Evolutionary conservation across 1,284 basidiomycete genomes (phyloP), one percentile per base, ranked within the genome.

Genomic region (Stygiomarasmius scandens): DNA sequence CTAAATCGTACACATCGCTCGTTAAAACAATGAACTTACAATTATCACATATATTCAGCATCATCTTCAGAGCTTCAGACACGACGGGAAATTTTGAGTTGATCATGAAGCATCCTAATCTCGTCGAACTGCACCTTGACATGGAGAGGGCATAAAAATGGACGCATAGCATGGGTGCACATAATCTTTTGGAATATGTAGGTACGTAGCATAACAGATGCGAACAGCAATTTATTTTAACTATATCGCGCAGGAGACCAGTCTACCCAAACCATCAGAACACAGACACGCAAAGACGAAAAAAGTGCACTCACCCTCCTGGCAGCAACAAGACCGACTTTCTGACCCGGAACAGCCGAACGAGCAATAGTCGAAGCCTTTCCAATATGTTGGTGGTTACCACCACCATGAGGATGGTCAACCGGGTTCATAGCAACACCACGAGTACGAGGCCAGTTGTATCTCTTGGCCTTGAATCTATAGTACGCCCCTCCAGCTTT

Each of bases 351-450:
- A 71, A 95, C 90, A 66, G 95, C 93, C 61, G 92, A 89, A 72
- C 95, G 90, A 63, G 92, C 86, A 69, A 98, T 92, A 55, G 95
- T 98, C 47, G 92, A 93, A 14, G 92, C 90, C 72, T 93, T 93
- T 75, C 92, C 93, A 69, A 95, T 94, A 68, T 94, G 92, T 72
- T 93, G 93, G 76, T 96, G 94, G 82, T 96, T 96, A 90, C 92
- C 92, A 89, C 92, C 92, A 87, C 93, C 92, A 74, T 94, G 92
- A 80, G 93, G 93, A 82, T 95, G 93, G 81, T 95, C 93, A 54
- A 93, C 91, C 69, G 93, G 93, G 82, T 95, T 96, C 94, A 96
- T 96, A 71, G 93, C 93, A 74, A 96, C 94, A 94, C 93, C 93
- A 90, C 95, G 93, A 87, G 95, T 98, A 80, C 93, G 92, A 70